Conservation (phyloP, 192 early-diverging fungal species). For the Paraglomus occultum region DNA sequence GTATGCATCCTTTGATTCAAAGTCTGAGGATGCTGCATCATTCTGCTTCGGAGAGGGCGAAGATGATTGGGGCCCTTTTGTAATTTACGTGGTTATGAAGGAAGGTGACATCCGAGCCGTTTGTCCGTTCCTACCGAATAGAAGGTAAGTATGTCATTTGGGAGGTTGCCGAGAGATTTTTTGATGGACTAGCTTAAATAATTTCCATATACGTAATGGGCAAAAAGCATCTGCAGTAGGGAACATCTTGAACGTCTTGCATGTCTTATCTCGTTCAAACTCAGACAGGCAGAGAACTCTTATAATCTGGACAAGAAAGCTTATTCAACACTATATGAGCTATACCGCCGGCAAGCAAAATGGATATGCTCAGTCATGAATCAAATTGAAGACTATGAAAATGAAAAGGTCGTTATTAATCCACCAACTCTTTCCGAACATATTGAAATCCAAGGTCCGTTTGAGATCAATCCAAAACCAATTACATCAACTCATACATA, state of each 20-base stretch:
- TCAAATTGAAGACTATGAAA: conserved; percentile 27
- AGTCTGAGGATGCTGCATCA: conserved; percentile 41
- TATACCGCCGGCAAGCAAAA: conserved; percentile 37
- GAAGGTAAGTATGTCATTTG: conserved; percentile 45
- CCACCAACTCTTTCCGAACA: conserved; percentile 17
- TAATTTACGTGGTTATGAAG: conserved; percentile 67
- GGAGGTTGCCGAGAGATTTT: not conserved
- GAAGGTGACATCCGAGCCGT: conserved; percentile 71
- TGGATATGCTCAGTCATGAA: conserved; percentile 49
- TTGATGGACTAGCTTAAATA: not conserved
- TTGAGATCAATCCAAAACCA: conserved; percentile 43
- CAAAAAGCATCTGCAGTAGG: not conserved
- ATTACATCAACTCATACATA: conserved; percentile 17
- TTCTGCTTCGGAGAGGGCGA: conserved; percentile 48
- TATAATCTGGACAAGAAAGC: not conserved
- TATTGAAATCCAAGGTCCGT: conserved; percentile 51
- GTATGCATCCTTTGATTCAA: conserved; percentile 39
- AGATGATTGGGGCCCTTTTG: conserved; percentile 66
- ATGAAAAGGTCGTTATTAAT: conserved; percentile 27
- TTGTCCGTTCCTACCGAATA: conserved; percentile 74
- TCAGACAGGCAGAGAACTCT: not conserved
- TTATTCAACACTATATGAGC: not conserved
- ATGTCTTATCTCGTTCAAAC: conserved; percentile 21
- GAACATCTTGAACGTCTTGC: conserved; percentile 4
- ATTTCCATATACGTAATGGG: conserved; percentile 8